These are phyloP conservation scores for Trypethelium eluteriae DNA, from an alignment of 495 filamentous ascomycete species.

Conservation along the genomic window DNA sequence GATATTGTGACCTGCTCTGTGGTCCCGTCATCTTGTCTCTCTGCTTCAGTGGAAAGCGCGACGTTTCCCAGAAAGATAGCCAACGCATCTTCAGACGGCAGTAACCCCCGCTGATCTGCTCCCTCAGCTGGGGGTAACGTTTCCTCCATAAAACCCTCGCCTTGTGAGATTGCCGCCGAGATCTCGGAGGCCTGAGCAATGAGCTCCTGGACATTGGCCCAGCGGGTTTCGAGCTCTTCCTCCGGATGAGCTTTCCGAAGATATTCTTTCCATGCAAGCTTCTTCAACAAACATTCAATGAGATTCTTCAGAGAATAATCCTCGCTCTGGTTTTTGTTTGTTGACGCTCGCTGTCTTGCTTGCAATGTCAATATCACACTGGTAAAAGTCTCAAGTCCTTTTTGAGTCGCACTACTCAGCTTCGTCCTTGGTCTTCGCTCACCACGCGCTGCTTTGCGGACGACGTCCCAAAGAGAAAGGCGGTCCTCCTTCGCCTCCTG, in stretches of 20 bases:
- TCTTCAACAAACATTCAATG: conserved; percentile 64
- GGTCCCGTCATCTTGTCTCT: conserved; percentile 50
- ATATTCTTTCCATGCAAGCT: conserved; percentile 64
- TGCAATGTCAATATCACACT: conserved; percentile 54
- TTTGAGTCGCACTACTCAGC: conserved; percentile 59
- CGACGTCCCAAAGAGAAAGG: conserved; percentile 62
- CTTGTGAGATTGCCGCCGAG: conserved; percentile 33
- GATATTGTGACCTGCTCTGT: conserved; percentile 71
- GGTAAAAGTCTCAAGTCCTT: conserved; percentile 53
- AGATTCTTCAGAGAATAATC: conserved; percentile 55
- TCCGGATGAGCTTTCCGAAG: conserved; percentile 61
- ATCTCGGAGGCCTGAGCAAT: conserved; percentile 70
- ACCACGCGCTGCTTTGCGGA: conserved; percentile 65
- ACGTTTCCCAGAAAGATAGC: conserved; percentile 85
- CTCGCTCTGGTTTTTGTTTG: conserved; percentile 27
- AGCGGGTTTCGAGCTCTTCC: conserved; percentile 67
- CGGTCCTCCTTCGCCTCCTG: conserved; percentile 64
- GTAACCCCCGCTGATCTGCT: conserved; percentile 55
- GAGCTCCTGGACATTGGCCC: conserved; percentile 90
- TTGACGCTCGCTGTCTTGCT: conserved; percentile 50
- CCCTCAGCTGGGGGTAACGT: conserved; percentile 70
- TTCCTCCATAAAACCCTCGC: conserved; percentile 52
- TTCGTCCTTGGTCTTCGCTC: conserved; percentile 57
- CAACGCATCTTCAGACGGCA: conserved; percentile 55
- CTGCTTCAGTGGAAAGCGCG: conserved; percentile 66